Evolutionary conservation across 139 green algal species (phyloP), one percentile per base, ranked within the genome.

Genomic region (Chlamydomonas applanata): DNA sequence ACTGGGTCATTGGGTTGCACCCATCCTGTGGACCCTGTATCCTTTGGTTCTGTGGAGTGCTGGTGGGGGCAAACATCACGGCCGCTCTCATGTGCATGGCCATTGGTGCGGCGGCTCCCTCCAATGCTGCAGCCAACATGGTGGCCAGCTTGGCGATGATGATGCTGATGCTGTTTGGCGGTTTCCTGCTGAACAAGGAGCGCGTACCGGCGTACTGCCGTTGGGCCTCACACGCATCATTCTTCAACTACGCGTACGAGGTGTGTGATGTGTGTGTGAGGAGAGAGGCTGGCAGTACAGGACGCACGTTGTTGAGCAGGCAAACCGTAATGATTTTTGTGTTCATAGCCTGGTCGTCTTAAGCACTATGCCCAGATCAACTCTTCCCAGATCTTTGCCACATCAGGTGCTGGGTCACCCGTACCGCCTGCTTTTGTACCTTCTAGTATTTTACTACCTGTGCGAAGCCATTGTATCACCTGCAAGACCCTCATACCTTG

Each of bases 151-250:
- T 91, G 22, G 54, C 76, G 34, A 78, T 94, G 57, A 86, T 94
- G 79, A 45, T 87, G 45, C 84, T 82, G 73, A 68, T 91, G 49
- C 79, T 94, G 5, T 93, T 94, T 75, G 87, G 85, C n/a, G 88
- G 90, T 66, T 93, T 92, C 76, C 82, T 94, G 69, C 74, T 94
- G 36, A 94, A 93, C 83, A 90, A 90, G 63, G 83, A 88, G 61
- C 24, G 72, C 0, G 80, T 93, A 64, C 86, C 90, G 0, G 35
- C 19, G 30, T 87, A 83, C 53, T 78, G 56, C 33, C 61, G 59
- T 24, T 87, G 80, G 84, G 36, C 91, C 13, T 62, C 72, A 16
- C 19, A 73, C 2, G 25, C 85, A 19, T 88, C 76, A 56, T 91
- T 87, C 77, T 89, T 92, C 76, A 89, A 90, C 73, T 91, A 90